phyloP scores from a whole-genome alignment of 2,329 filamentous ascomycete species.

The Hortaea sp. region DNA sequence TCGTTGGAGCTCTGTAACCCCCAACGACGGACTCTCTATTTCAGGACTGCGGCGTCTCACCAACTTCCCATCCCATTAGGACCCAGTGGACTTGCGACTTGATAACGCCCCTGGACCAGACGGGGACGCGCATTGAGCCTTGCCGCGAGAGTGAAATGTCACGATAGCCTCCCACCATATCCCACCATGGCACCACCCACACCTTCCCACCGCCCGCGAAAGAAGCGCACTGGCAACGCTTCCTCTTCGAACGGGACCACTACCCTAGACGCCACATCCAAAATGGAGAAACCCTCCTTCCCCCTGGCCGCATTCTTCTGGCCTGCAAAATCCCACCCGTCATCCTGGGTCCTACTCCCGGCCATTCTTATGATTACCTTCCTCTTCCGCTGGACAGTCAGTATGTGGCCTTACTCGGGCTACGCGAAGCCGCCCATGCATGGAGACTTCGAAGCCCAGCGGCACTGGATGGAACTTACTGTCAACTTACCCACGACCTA shows the following conservation, averaged over 20 bases:
- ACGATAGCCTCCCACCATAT: background rate
- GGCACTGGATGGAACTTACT: conserved; percentile 98
- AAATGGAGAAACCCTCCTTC: conserved; percentile 57
- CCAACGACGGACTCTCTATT: too few species aligned
- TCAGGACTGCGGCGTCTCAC: too few species aligned
- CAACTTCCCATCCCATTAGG: too few species aligned
- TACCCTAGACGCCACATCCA: conserved; percentile 29
- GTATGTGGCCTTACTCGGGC: conserved; percentile 92
- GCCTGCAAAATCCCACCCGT: conserved; percentile 67
- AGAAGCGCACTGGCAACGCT: conserved; percentile 33
- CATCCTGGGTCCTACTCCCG: conserved; percentile 87
- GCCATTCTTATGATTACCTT: conserved; percentile 82
- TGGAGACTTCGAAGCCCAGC: conserved; percentile 94
- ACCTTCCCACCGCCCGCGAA: conserved; percentile 26
- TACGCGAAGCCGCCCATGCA: conserved; percentile 78
- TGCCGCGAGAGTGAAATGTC: background rate
- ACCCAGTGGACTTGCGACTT: too few species aligned
- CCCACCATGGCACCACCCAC: conserved; percentile 11
- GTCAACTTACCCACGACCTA: conserved; percentile 78
- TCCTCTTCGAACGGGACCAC: conserved; percentile 34
- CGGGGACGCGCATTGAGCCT: too few species aligned
- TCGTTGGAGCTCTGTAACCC: too few species aligned
- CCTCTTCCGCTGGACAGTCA: conserved; percentile 84
- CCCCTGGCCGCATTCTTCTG: conserved; percentile 90
- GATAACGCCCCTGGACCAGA: too few species aligned